phyloP scores from a whole-genome alignment of 1,284 basidiomycete species.

The Mycena sp. region DNA sequence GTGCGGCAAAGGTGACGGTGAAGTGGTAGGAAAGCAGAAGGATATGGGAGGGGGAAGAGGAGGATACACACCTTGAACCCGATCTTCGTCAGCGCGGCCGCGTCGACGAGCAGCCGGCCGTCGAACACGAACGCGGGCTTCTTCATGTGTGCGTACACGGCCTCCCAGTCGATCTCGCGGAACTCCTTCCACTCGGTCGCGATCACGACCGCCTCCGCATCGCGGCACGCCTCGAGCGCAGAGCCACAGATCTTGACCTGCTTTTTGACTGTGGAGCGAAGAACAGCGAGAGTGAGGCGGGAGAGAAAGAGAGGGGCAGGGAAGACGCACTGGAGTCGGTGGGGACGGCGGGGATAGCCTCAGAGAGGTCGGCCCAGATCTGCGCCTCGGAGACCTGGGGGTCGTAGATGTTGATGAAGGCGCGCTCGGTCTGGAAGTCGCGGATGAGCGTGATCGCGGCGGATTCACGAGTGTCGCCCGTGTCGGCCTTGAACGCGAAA shows the following conservation, averaged over 20 bases:
- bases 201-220: slow-evolving; percentile 93
- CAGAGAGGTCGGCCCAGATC: slow-evolving; percentile 80
- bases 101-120: slow-evolving; percentile 88
- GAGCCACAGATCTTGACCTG: slow-evolving; percentile 83
- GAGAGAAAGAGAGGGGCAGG: background rate
- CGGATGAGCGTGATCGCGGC: slow-evolving; percentile 95
- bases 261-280: slow-evolving; percentile 75
- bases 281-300: background rate
- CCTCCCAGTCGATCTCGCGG: slow-evolving; percentile 88
- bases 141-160: slow-evolving; percentile 89
- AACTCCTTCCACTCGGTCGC: slow-evolving; percentile 98
- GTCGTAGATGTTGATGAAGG: slow-evolving; percentile 90
- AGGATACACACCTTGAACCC: slow-evolving; percentile 85
- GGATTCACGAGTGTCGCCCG: slow-evolving; percentile 97
- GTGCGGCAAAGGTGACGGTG: too few species aligned
- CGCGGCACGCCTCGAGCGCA: slow-evolving; percentile 88
- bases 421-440: slow-evolving; percentile 93
- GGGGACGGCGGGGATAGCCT: slow-evolving; percentile 68
- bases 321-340: slow-evolving; percentile 64
- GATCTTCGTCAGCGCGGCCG: slow-evolving; percentile 81
- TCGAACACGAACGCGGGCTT: slow-evolving; percentile 98
- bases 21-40: too few species aligned
- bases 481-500: slow-evolving; percentile 97
- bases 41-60: background rate
- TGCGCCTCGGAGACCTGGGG: slow-evolving; percentile 83